These are phyloP conservation scores for Rhodamnia argentea DNA, from an alignment of 345 rosid genomes.

Conservation along the genomic window DNA sequence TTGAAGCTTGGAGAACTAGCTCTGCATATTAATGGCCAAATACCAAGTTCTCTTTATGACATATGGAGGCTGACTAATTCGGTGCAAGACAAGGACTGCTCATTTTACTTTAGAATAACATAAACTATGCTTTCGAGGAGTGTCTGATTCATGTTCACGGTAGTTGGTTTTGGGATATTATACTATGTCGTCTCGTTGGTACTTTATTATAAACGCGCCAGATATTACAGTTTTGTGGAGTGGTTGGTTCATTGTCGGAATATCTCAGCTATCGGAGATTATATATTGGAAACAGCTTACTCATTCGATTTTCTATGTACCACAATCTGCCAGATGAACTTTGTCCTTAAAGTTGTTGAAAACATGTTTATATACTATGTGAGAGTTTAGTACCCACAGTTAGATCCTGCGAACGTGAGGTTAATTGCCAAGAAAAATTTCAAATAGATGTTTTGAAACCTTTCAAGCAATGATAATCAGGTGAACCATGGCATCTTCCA, in stretches of 20 bases:
- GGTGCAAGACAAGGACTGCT: not conserved
- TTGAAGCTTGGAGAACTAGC: not conserved
- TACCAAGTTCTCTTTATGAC: not conserved
- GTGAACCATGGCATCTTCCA: not conserved
- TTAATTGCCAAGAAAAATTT: too few species aligned
- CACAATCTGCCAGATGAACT: too few species aligned
- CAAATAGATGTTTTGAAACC: too few species aligned
- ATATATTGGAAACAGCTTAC: not conserved
- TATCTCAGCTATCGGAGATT: not conserved
- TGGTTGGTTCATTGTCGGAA: not conserved
- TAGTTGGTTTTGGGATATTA: not conserved
- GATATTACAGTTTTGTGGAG: not conserved
- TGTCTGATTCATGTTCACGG: not conserved
- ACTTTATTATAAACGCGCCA: not conserved
- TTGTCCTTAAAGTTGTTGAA: too few species aligned
- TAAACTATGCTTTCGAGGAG: not conserved
- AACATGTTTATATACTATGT: not conserved
- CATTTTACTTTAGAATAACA: not conserved
- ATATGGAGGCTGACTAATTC: not conserved
- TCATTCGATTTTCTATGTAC: not conserved
- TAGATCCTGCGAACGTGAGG: too few species aligned
- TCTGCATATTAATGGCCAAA: not conserved
- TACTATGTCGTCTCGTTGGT: not conserved
- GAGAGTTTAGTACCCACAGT: too few species aligned
- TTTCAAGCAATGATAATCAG: too few species aligned